These are phyloP conservation scores for Iris macrosiphon DNA, from an alignment of 106 monocot species.

Conservation along the genomic window DNA sequence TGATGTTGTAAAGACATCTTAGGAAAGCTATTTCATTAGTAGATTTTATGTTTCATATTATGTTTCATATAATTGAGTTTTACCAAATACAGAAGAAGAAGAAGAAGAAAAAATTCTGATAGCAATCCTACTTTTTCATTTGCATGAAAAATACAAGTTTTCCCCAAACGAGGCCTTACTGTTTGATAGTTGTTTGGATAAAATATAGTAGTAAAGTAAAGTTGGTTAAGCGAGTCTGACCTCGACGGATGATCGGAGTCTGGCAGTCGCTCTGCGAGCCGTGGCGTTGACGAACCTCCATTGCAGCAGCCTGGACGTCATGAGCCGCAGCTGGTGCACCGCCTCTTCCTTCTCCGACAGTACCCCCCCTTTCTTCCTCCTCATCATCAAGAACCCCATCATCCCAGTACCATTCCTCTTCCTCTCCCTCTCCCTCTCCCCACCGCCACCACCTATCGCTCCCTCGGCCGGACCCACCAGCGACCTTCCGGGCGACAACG, in stretches of 20 bases:
- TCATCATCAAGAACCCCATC: slow-evolving; percentile 22
- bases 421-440: neutral
- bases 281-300: slow-evolving; percentile 72
- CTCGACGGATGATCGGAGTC: slow-evolving; percentile 19
- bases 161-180: no score
- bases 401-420: no score
- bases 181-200: no score
- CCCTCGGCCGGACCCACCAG: neutral
- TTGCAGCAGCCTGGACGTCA: slow-evolving; percentile 35
- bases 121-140: no score
- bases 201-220: no score
- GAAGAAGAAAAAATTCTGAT: neutral
- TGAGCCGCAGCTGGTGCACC: slow-evolving; percentile 31
- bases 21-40: no score
- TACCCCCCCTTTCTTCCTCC: slow-evolving; percentile 25
- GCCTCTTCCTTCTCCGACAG: slow-evolving; percentile 29
- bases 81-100: no score
- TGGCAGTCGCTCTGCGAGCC: slow-evolving; percentile 20
- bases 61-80: no score
- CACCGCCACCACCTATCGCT: neutral
- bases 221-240: slow-evolving; percentile 14
- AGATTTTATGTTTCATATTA: no score
- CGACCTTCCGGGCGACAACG: slow-evolving; percentile 40
- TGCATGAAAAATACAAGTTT: no score
- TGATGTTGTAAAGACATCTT: no score